phyloP scores from a whole-genome alignment of 2,329 filamentous ascomycete species.

The Aureobasidium subglaciale region DNA sequence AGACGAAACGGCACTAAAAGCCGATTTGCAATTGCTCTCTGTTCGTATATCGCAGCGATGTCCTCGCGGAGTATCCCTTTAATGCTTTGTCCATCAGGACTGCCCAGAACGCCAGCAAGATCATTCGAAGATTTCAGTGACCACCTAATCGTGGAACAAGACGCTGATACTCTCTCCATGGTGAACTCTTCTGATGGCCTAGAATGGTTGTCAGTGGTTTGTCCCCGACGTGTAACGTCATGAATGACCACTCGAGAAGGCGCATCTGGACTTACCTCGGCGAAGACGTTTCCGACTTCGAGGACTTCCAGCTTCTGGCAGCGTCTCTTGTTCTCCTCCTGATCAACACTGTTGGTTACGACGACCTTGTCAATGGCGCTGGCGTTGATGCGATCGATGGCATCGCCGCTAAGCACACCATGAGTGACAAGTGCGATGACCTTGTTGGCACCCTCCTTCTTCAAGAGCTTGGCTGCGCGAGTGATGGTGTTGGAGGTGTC shows the following conservation, averaged over 20 bases:
- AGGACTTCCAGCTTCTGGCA: conserved; percentile 89
- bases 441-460: conserved; percentile 80
- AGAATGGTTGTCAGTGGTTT: not conserved
- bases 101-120: conserved; percentile 6
- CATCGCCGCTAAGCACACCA: conserved; percentile 89
- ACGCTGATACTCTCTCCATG: conserved; percentile 97
- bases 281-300: conserved; percentile 82
- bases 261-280: conserved; percentile 54
- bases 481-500: conserved; percentile 98
- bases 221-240: conserved; percentile 14
- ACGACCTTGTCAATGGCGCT: conserved; percentile 89
- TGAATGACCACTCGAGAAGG: not conserved
- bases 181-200: conserved; percentile 88
- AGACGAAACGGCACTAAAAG: not conserved
- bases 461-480: conserved; percentile 89
- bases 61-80: conserved; percentile 6
- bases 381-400: conserved; percentile 87
- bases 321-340: conserved; percentile 66
- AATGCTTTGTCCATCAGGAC: not conserved
- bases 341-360: conserved; percentile 91
- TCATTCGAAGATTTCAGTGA: not conserved
- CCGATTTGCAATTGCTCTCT: conserved; percentile 9
- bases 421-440: conserved; percentile 93
- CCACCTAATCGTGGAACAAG: conserved; percentile 58
- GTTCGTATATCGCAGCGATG: conserved; percentile 10